Evolutionary conservation across 768 basidiomycete species (phyloP), one percentile per base, ranked within the genome.

Genomic region (Tulasnella sp.): DNA sequence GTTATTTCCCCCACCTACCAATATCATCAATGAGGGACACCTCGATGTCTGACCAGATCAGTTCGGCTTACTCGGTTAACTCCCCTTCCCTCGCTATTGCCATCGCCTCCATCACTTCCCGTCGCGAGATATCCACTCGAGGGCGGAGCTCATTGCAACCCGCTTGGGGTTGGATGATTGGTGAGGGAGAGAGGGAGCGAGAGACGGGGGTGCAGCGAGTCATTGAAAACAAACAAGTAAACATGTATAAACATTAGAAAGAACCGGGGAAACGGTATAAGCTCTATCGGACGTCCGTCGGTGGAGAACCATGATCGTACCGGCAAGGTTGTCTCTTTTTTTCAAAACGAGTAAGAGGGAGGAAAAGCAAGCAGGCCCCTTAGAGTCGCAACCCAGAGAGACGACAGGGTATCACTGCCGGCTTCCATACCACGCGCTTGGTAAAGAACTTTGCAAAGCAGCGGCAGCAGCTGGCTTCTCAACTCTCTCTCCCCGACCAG

Each of bases 401-500:
- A 22, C 19, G 58, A 64, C 29, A 34, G 58, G 31, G 58, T 64
- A 31, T 25, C 25, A 64, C 58, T 34, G 25, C 58, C 58, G 58
- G 58, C 58, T 64, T 64, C 58, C 58, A 64, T 64, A 64, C 58
- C 58, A 64, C 58, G 58, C 58, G 58, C 31, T 64, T 64, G 58
- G 58, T 64, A 64, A 29, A 64, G 58, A 64, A 64, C 58, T 29
- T 34, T 64, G 58, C 8, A 64, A 25, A 64, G 58, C 58, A 64
- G 58, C 58, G 58, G 58, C 58, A 34, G 58, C 58, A 64, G 58
- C 58, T 25, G 58, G 58, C 58, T 64, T 64, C 58, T 64, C 58
- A 64, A 64, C 58, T 64, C 58, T 64, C 58, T 64, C 58, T 64
- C 58, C 58, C 58, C 58, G 58, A 64, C 58, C 58, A 49, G 49